Conservation (phyloP, 2,329 filamentous ascomycete species). For the Davidsoniella virescens region DNA sequence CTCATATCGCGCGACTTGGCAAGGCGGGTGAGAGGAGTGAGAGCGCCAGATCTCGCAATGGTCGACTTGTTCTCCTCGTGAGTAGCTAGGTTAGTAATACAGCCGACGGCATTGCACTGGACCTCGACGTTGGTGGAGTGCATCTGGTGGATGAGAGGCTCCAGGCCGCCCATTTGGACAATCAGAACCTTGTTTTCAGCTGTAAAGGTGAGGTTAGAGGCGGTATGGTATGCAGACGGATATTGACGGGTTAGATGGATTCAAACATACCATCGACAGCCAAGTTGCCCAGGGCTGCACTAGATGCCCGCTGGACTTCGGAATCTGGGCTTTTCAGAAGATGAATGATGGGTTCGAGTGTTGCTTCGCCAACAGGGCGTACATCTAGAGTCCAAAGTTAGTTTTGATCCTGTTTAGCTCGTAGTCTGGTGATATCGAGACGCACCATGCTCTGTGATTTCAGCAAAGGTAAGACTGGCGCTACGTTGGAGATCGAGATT, state of each 20-base stretch:
- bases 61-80: conserved; percentile 99
- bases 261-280: conserved; percentile 70
- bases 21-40: conserved; percentile 76
- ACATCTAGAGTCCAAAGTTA: conserved; percentile 51
- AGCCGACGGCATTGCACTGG: conserved; percentile 96
- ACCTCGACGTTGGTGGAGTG: conserved; percentile 95
- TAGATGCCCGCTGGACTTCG: conserved; percentile 91
- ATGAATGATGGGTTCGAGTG: conserved; percentile 88
- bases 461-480: conserved; percentile 93
- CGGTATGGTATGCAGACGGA: neutral
- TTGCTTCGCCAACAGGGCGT: conserved; percentile 84
- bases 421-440: neutral
- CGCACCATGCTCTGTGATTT: conserved; percentile 94
- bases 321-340: conserved; percentile 90
- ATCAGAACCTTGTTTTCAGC: conserved; percentile 97
- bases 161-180: conserved; percentile 76
- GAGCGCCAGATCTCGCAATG: conserved; percentile 85
- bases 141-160: conserved; percentile 93
- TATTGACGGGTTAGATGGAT: conserved; percentile 19
- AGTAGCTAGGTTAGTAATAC: conserved; percentile 94
- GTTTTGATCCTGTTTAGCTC: neutral
- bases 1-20: conserved; percentile 98
- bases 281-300: conserved; percentile 85
- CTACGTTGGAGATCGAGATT: conserved; percentile 96
- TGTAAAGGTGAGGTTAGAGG: conserved; percentile 22